Evolutionary conservation across 768 basidiomycete genomes (phyloP).

Genomic region (Serendipita sp.): DNA sequence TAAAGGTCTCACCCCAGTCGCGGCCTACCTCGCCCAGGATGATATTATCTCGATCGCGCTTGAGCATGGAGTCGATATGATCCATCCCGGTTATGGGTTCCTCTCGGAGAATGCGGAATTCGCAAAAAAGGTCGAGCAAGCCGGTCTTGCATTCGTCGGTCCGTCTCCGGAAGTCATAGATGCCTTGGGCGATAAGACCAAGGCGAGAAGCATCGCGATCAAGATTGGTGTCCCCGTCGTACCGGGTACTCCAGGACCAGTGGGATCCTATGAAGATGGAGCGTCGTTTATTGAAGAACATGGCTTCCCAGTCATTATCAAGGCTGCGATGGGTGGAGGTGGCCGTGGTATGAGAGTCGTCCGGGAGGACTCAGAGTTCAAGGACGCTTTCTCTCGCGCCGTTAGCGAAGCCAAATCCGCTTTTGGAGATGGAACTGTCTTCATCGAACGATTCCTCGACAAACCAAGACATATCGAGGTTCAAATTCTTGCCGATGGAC

Average conservation of each 20-base stretch:
- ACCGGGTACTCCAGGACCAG: conserved; percentile 94
- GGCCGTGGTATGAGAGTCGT: conserved; percentile 99
- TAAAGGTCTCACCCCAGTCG: conserved; percentile 89
- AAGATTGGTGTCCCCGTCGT: conserved; percentile 73
- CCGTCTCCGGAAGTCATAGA: conserved; percentile 94
- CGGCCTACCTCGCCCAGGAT: conserved; percentile 91
- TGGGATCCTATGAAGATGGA: conserved; percentile 61
- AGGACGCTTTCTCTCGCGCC: conserved; percentile 76
- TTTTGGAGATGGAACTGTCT: conserved; percentile 97
- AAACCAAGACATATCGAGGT: conserved; percentile 96
- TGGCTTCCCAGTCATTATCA: conserved; percentile 99
- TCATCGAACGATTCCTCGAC: conserved; percentile 95
- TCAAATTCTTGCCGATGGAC: conserved; percentile 78
- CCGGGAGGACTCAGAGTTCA: conserved; percentile 81
- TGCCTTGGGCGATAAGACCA: conserved; percentile 95
- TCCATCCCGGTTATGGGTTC: conserved; percentile 98
- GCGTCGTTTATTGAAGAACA: conserved; percentile 85
- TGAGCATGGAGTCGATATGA: conserved; percentile 99
- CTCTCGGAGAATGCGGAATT: conserved; percentile 93
- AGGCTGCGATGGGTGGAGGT: conserved; percentile 97
- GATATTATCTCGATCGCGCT: conserved; percentile 94
- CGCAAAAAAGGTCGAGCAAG: conserved; percentile 95
- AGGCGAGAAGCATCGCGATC: conserved; percentile 68
- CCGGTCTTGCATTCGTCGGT: conserved; percentile 92
- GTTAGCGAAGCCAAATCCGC: conserved; percentile 91